Percentiles rank a stretch among this genome's conserved stretches.
Conservation (phyloP, 495 filamentous ascomycete genomes). For the Aspergillus haitiensis region DNA sequence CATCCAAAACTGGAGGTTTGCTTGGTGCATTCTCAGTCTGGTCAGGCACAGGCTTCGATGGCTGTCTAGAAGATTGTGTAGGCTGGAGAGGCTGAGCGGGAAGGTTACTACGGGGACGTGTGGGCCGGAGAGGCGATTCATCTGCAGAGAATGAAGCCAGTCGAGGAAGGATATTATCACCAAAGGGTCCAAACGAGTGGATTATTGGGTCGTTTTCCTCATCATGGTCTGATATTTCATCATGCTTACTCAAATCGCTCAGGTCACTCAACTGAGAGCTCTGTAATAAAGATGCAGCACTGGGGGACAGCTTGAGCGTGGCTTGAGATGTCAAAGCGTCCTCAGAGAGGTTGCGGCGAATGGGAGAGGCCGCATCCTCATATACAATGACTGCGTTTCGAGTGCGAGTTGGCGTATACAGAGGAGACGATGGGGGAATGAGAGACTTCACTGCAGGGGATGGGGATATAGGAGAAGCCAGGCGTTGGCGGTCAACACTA, state of each 20-base stretch:
- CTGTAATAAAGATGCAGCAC: constrained; percentile 35
- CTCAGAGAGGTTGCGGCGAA: constrained; percentile 36
- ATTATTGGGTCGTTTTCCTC: constrained; percentile 93
- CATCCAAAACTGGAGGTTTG: constrained; percentile 39
- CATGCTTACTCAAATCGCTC: constrained; percentile 57
- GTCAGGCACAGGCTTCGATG: constrained; percentile 24
- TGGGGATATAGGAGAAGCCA: constrained; percentile 72
- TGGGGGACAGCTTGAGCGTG: constrained; percentile 25
- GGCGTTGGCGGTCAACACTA: constrained; percentile 58
- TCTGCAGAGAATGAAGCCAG: constrained; percentile 69
- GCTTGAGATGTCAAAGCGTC: constrained; percentile 26
- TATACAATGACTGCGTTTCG: constrained; percentile 60
- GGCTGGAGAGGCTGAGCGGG: constrained; percentile 39
- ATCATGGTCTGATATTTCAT: constrained; percentile 73
- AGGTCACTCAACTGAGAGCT: constrained; percentile 56
- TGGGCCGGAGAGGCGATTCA: constrained; percentile 52
- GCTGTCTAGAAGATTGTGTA: constrained; percentile 40
- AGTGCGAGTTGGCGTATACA: constrained; percentile 42
- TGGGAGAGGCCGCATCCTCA: constrained; percentile 55
- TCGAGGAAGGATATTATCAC: constrained; percentile 74
- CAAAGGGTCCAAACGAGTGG: constrained; percentile 85
- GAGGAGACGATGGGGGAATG: constrained; percentile 45
- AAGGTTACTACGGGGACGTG: constrained; percentile 36
- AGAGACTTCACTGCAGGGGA: constrained; percentile 57
- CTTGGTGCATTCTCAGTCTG: constrained; percentile 27